These are phyloP conservation scores for Penicillium frequentans DNA, from an alignment of 2,329 filamentous ascomycete genomes.

Conservation along the genomic window DNA sequence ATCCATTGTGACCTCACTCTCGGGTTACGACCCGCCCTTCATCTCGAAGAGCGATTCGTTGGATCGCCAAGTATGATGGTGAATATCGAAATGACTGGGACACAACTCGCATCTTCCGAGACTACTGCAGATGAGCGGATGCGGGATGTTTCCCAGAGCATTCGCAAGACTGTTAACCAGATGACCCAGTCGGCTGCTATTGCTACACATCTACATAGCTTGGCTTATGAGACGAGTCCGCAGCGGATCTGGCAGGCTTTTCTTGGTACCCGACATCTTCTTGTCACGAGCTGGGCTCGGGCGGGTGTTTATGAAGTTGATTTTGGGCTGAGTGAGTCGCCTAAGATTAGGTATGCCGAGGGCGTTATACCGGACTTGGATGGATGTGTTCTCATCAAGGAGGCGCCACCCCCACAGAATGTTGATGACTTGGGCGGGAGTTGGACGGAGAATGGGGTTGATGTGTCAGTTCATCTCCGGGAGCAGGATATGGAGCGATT, in stretches of 20 bases:
- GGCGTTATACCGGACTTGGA: conserved; percentile 18
- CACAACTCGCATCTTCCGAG: conserved; percentile 3
- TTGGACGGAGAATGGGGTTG: conserved; percentile 23
- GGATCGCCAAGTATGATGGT: conserved; percentile 12
- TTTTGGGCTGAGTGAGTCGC: conserved; percentile 11
- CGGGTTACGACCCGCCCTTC: conserved; percentile 6
- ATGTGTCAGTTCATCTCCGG: conserved; percentile 19
- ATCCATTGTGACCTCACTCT: conserved; percentile 14
- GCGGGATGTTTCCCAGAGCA: conserved; percentile 1
- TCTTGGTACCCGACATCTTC: conserved; percentile 13
- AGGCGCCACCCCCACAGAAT: conserved; percentile 12
- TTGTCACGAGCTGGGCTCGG: conserved; percentile 17
- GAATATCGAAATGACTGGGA: conserved; percentile 14
- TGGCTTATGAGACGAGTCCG: conserved; percentile 13
- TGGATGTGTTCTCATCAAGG: conserved; percentile 20
- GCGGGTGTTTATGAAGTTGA: conserved; percentile 15
- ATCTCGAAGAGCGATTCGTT: conserved; percentile 7
- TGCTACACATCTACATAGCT: conserved; percentile 10
- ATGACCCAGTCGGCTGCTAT: conserved; percentile 7
- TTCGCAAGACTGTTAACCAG: conserved; percentile 11
- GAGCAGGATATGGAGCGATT: conserved; percentile 23
- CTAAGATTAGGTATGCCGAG: conserved; percentile 19
- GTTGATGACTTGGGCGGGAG: not conserved
- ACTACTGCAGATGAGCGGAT: not conserved
- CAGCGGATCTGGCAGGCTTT: conserved; percentile 19